phyloP scores from a whole-genome alignment of 306 rosid species.

The Cucurbita pepo region DNA sequence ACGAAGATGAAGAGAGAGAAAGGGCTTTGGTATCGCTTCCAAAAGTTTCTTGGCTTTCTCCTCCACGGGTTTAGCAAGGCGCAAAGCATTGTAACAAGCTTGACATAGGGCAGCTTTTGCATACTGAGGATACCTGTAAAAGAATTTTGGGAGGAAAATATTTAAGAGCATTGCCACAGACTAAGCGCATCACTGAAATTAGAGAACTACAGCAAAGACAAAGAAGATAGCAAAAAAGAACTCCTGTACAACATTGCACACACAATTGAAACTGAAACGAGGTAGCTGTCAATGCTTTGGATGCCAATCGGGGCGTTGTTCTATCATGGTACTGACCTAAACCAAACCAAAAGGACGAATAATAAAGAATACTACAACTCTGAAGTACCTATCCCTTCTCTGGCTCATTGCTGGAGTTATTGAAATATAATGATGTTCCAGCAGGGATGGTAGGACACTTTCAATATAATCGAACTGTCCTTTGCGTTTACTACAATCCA shows the following conservation, averaged over 20 bases:
- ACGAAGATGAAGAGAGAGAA: slow-evolving; percentile 80
- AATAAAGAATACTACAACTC: neutral
- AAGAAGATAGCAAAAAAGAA: neutral
- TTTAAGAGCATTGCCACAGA: neutral
- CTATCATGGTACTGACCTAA: neutral
- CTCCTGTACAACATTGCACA: neutral
- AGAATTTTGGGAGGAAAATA: neutral
- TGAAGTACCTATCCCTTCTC: slow-evolving; percentile 73
- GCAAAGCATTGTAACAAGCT: slow-evolving; percentile 82
- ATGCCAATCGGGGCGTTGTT: neutral
- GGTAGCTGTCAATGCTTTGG: neutral
- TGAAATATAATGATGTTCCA: slow-evolving; percentile 67
- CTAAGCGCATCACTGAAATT: neutral
- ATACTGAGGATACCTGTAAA: slow-evolving; percentile 53
- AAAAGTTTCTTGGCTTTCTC: slow-evolving; percentile 68
- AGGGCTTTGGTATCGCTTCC: slow-evolving; percentile 84
- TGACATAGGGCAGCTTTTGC: slow-evolving; percentile 91
- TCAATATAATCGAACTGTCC: slow-evolving; percentile 81
- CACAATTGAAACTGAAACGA: neutral
- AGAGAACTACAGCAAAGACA: neutral
- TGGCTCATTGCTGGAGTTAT: slow-evolving; percentile 88
- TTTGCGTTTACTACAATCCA: slow-evolving; percentile 86
- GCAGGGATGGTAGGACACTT: slow-evolving; percentile 60
- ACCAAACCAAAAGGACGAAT: neutral
- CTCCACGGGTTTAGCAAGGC: slow-evolving; percentile 59